Base-by-base conservation (phyloP, 306 rosid genomes). In the Potentilla sterilis region DNA sequence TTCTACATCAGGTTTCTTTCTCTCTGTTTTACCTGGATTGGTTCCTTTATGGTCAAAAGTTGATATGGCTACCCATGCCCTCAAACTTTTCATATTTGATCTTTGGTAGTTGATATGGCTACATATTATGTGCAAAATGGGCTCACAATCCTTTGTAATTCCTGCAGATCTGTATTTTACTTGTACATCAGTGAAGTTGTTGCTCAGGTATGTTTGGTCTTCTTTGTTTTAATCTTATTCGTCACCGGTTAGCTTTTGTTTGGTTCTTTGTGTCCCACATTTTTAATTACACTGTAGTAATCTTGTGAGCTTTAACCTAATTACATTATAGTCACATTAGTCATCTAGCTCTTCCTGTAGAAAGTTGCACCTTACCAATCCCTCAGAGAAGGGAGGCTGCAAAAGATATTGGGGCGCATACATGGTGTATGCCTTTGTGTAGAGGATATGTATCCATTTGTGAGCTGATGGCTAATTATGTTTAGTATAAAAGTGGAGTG, bases 151-250 rank as follows among this genome's bases (percentile, higher is more conserved):
- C 59, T 67, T 54, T 82, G 70, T 77, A 73, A 9, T 57, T 77
- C 59, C 70, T 84, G 69, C 92, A 95, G 98, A 77, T 89, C 85
- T 61, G 87, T 87, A 58, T 67, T 94, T 68, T 88, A 87, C 79
- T 79, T 90, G 77, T 94, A 94, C 83, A 74, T 86, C 86, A 86
- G 97, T 46, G 98, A 90, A 93, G 91, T 94, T 74, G 85, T 43
- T 51, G 67, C 83, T 74, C 93, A 91, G 98, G 98, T 94, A 85
- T 71, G 80, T 52, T 54, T 48, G 46, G 54, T 61, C 40, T 75
- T 52, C 62, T 73, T 72, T 14, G 66, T 58, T 59, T 44, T 5
- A 58, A 16, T 22, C 28, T 76, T 51, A 38, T 18, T 64, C 15
- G 11, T 28, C 55, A 49, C 19, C 4, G 70, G 19, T 80, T 77